A percentile compares a stretch with the other conserved stretches of the same genome.
Conservation (phyloP, 2,329 filamentous ascomycete genomes). For the Aspergillus sergii region DNA sequence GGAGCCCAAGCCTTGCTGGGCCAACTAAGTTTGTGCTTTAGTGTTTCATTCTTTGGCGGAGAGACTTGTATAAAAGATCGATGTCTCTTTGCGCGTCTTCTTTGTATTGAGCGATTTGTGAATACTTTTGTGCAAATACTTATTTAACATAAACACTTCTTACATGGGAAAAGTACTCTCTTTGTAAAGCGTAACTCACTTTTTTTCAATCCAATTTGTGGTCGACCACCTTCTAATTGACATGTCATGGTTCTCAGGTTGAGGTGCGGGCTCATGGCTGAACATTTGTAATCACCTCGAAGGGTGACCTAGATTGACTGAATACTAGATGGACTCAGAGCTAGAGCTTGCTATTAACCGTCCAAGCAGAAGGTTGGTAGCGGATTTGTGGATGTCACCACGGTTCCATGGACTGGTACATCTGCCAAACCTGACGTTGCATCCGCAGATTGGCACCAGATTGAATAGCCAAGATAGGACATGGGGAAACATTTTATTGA, state of each 20-base stretch:
- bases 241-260: not conserved
- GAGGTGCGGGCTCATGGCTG: not conserved
- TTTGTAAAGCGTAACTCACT: not conserved
- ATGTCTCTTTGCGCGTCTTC: not conserved
- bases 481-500: not conserved
- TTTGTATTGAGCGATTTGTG: not conserved
- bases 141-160: not conserved
- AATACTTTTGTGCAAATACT: not conserved
- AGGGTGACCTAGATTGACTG: too few species aligned
- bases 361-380: not conserved
- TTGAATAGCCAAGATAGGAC: not conserved
- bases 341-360: too few species aligned
- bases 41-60: not conserved
- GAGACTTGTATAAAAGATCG: not conserved
- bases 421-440: too few species aligned
- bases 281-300: not conserved
- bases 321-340: too few species aligned
- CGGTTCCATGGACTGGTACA: too few species aligned
- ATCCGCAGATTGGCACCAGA: too few species aligned
- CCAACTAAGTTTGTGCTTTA: slow-evolving; percentile 16
- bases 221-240: too few species aligned
- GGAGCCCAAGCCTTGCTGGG: slow-evolving; percentile 27
- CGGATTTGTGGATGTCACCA: not conserved
- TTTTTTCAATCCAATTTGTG: too few species aligned
- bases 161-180: not conserved